Evolutionary conservation across 1,139 yeast genomes (phyloP), one percentile per base, ranked within the genome.

Genomic region (Arxiozyma slooffiae): DNA sequence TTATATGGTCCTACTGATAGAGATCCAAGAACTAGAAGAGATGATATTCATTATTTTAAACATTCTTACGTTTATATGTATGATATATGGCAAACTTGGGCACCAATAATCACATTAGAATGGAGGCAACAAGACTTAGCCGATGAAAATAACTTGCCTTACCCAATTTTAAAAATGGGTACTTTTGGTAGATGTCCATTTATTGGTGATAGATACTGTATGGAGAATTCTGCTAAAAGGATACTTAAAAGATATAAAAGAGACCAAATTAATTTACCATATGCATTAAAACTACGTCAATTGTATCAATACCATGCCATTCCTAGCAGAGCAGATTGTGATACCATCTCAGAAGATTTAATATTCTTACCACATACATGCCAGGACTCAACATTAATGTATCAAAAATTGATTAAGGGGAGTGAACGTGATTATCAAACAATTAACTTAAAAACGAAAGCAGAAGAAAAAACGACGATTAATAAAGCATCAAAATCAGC

Each of bases 1-100:
- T 71, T 87, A 22, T 80, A 81, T 64, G 96, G 96, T 9, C 85
- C 96, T 1, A 79, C 85, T 38, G 97, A 92, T 67, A 77, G 96
- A 58, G 97, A 90, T 66, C 94, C 95, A 20, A 78, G 75, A 57
- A 90, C 95, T 6, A 81, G 77, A 57, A 75, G 96, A 51, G 96
- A 87, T 57, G 97, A 90, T 65, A 78, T 85, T 60, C 82, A 84
- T 63, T 86, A 87, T 65, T 86, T 94, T 67, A 81, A 81, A 50
- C 77, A 79, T n/a, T 80, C 82, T 8, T 89, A 82, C 67, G 71
- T 89, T 40, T 81, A 85, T 56, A 83, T 88, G 30, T 92, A 85
- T 69, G 98, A 94, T 62, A 73, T 86, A 36, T 76, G 82, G 53
- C 94, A 87, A 58, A 76, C 76, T 41, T 84, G 85, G 55, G 78